These are phyloP conservation scores for Pseudogymnoascus sp. DNA, from an alignment of 2,329 filamentous ascomycete genomes.

Conservation along the genomic window DNA sequence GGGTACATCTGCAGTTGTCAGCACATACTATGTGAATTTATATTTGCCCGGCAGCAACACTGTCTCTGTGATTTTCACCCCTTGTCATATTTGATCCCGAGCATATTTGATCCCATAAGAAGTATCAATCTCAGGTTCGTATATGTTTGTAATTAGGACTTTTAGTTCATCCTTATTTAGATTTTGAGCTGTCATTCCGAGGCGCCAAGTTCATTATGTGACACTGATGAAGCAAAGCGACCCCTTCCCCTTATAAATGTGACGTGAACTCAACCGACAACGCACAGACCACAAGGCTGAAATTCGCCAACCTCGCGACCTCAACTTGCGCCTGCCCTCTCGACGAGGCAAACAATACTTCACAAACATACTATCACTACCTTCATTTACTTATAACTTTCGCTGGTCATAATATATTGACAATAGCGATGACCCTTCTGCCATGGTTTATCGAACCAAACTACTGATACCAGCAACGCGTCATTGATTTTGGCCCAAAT, in stretches of 20 bases:
- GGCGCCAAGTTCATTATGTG: background rate
- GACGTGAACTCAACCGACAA: background rate
- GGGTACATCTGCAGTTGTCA: background rate
- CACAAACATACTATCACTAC: background rate
- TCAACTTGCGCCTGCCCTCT: background rate
- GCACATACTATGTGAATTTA: background rate
- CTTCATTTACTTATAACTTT: background rate
- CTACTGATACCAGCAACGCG: background rate
- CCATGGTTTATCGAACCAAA: slow-evolving; percentile 1
- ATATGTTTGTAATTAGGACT: background rate
- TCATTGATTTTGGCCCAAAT: slow-evolving; percentile 16
- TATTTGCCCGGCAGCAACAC: background rate
- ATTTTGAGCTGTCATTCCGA: no score
- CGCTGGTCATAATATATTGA: background rate
- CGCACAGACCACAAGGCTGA: slow-evolving; percentile 4
- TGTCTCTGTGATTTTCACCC: background rate
- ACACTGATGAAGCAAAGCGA: background rate
- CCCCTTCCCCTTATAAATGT: background rate
- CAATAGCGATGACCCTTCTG: background rate
- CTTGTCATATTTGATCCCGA: background rate
- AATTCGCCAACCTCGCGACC: background rate
- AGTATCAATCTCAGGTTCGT: background rate
- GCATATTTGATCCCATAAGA: background rate
- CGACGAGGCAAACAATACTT: background rate
- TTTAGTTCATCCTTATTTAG: background rate